Conservation (phyloP, 192 early-diverging fungal genomes). For the Dissophora globulifera region DNA sequence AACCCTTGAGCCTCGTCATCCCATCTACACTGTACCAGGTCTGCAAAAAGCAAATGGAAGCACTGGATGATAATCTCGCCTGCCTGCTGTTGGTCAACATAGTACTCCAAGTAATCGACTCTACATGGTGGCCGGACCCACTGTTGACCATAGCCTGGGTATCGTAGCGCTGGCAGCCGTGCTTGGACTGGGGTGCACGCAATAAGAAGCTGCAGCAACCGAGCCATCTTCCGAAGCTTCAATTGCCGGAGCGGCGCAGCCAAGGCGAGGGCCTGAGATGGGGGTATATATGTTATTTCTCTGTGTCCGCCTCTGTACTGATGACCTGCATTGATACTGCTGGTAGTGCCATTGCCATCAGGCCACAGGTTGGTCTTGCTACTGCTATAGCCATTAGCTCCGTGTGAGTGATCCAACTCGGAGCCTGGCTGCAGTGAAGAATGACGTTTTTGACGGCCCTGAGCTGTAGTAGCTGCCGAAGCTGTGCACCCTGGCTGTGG, state of each 20-base stretch:
- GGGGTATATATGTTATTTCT: not conserved
- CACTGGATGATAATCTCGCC: slow-evolving; percentile 23
- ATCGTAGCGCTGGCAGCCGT: slow-evolving; percentile 36
- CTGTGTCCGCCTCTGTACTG: not conserved
- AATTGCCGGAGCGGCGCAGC: slow-evolving; percentile 2
- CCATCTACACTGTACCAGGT: slow-evolving; percentile 18
- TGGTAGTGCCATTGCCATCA: not conserved
- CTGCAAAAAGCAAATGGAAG: slow-evolving; percentile 42
- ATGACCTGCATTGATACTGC: not conserved
- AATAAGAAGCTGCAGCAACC: slow-evolving; percentile 35
- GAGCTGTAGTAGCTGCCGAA: not conserved
- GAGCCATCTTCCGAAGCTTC: slow-evolving; percentile 30
- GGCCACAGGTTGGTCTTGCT: slow-evolving; percentile 1
- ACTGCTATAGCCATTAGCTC: not conserved
- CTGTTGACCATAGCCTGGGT: slow-evolving; percentile 48
- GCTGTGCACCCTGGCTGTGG: not conserved
- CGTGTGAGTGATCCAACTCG: slow-evolving; percentile 6
- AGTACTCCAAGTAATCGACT: slow-evolving; percentile 34
- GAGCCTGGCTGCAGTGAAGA: slow-evolving; percentile 2
- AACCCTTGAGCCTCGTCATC: not conserved
- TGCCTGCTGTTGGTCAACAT: slow-evolving; percentile 18
- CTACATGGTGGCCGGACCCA: slow-evolving; percentile 45
- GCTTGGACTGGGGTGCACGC: slow-evolving; percentile 38
- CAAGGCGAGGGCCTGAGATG: too few relatives aligned
- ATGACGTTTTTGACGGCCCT: not conserved